Evolutionary conservation across 139 green algal species (phyloP), one percentile per base, ranked within the genome.

Genomic region (Picochlorum sp.): DNA sequence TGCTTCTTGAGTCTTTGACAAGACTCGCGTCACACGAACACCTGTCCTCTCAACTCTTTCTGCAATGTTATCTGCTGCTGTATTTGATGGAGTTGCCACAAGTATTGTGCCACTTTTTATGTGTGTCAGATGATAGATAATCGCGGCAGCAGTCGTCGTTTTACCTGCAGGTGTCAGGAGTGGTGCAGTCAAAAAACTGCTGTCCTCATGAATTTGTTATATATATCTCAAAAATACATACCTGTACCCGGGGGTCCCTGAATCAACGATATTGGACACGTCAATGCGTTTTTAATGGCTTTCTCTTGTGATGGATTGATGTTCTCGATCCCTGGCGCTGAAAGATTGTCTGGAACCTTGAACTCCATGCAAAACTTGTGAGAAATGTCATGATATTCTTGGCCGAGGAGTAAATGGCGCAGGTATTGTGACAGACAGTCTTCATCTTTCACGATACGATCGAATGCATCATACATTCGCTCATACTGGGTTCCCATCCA

Each of bases 1-100:
- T 9, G 79, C 82, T 69, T 98, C 93, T 3, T 90, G 69, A 4
- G 79, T 88, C 70, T 92, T 91, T 59, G 91, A 89, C 65, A 79
- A 87, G 65, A 98, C 59, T 18, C 92, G 84, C 63, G 98, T 92
- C 37, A 98, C 92, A 73, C 90, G 92, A 24, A 98, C 80, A 13
- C 93, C 93, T 3, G 92, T 95, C 5, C 71, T 59, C 3, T 74
- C 73, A 30, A 97, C 91, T 76, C 96, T 95, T 71, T 97, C 85
- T 8, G 93, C 84, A 62, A 98, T 85, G 59, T 98, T 93, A 77
- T 98, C 93, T 24, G 98, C 93, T 1, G 91, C 93, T 11, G 98
- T 89, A 70, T 98, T 98, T 68, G 81, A 93, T 34, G 93, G 93
- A 1, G 93, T 93, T 34, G 79, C 82, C 68, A 98, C 90, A 56